Percentiles rank a stretch among this genome's conserved stretches.
phyloP scores from a whole-genome alignment of 2,329 filamentous ascomycete species.

The Nothophoma quercina region DNA sequence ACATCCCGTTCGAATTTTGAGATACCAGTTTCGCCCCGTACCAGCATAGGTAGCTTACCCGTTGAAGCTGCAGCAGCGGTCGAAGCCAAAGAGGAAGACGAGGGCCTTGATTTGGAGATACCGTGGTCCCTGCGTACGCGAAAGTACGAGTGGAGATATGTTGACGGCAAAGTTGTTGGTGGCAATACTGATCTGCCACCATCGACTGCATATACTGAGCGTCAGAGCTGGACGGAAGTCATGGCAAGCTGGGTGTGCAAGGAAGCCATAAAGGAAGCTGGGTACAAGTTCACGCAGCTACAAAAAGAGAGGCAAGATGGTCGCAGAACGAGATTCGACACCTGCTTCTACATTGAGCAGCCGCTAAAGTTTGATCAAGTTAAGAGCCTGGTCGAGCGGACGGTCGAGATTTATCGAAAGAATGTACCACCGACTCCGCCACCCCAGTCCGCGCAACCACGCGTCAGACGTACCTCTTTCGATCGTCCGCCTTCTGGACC shows the following conservation, averaged over 20 bases:
- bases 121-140: slow-evolving; percentile 47
- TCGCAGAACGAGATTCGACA: slow-evolving; percentile 44
- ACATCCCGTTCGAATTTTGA: slow-evolving; percentile 26
- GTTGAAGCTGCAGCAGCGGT: slow-evolving; percentile 42
- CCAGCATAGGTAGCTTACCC: slow-evolving; percentile 37
- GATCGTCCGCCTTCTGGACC: slow-evolving; percentile 25
- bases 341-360: slow-evolving; percentile 45
- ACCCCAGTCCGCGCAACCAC: slow-evolving; percentile 22
- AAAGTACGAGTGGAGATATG: slow-evolving; percentile 45
- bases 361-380: slow-evolving; percentile 47
- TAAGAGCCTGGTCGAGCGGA: slow-evolving; percentile 48
- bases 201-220: slow-evolving; percentile 38
- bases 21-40: slow-evolving; percentile 32
- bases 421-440: slow-evolving; percentile 27
- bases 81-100: slow-evolving; percentile 42
- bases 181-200: slow-evolving; percentile 40
- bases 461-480: slow-evolving; percentile 30
- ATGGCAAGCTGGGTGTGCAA: slow-evolving; percentile 49
- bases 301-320: slow-evolving; percentile 44
- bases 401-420: slow-evolving; percentile 47
- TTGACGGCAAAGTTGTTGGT: slow-evolving; percentile 42
- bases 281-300: slow-evolving; percentile 38
- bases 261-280: slow-evolving; percentile 47
- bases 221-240: slow-evolving; percentile 47
- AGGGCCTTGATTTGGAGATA: slow-evolving; percentile 43